phyloP scores from a whole-genome alignment of 805 yeast genomes.

The Jamesozyma lodderae region DNA sequence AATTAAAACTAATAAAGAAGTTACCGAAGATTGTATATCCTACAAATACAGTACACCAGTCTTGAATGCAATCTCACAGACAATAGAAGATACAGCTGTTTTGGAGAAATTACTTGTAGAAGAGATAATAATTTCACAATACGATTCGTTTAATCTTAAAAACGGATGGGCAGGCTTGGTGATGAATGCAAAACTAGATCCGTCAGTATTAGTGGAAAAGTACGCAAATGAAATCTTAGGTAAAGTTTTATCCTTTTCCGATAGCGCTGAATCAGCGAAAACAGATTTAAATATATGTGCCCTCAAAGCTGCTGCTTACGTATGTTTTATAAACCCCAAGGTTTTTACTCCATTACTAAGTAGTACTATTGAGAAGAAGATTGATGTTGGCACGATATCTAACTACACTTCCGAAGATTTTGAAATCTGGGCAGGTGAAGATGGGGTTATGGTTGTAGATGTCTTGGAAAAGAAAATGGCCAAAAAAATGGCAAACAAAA shows the following conservation, averaged over 20 bases:
- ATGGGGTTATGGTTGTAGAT: slow-evolving; percentile 61
- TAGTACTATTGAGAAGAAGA: slow-evolving; percentile 35
- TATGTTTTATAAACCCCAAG: slow-evolving; percentile 53
- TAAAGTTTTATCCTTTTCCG: slow-evolving; percentile 15
- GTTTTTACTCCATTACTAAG: slow-evolving; percentile 44
- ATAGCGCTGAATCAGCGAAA: slow-evolving; percentile 8
- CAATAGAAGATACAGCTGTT: slow-evolving; percentile 18
- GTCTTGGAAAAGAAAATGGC: slow-evolving; percentile 42
- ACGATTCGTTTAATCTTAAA: slow-evolving; percentile 30
- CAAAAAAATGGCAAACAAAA: slow-evolving; percentile 47
- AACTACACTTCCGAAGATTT: slow-evolving; percentile 42
- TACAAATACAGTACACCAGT: slow-evolving; percentile 31
- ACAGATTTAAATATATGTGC: slow-evolving; percentile 35
- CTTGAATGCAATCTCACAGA: slow-evolving; percentile 32
- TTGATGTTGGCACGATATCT: slow-evolving; percentile 32
- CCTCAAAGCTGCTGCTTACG: slow-evolving; percentile 42
- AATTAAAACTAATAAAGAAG: slow-evolving; percentile 12
- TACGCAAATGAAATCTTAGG: slow-evolving; percentile 18
- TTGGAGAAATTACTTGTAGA: slow-evolving; percentile 32
- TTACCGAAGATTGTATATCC: slow-evolving; percentile 18
- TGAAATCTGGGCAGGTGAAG: slow-evolving; percentile 57
- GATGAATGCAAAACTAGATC: slow-evolving; percentile 51
- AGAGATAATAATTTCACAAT: slow-evolving; percentile 39
- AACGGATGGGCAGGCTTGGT: slow-evolving; percentile 75
- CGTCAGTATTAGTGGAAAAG: slow-evolving; percentile 44